phyloP scores from a whole-genome alignment of 805 yeast species.

The Yamadazyma phyllophila region DNA sequence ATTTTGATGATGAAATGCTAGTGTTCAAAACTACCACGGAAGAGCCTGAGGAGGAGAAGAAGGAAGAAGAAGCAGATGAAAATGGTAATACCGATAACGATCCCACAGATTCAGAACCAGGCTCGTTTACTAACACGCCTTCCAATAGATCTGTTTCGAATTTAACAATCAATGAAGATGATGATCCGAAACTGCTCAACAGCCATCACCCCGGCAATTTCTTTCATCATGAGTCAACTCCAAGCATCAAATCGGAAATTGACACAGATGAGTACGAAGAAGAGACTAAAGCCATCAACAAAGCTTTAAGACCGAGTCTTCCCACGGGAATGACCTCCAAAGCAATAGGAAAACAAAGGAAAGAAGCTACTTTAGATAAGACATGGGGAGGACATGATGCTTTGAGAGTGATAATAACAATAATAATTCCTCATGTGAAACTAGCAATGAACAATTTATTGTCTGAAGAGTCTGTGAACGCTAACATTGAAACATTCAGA shows the following conservation, averaged over 20 bases:
- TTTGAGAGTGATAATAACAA: conserved; percentile 37
- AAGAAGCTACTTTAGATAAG: conserved; percentile 45
- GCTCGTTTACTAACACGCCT: conserved; percentile 1
- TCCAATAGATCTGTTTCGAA: not conserved
- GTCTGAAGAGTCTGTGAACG: conserved; percentile 18
- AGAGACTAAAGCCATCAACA: conserved; percentile 29
- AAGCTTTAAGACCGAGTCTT: conserved; percentile 45
- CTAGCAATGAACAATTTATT: conserved; percentile 24
- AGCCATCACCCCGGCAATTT: not conserved
- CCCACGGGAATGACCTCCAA: conserved; percentile 62
- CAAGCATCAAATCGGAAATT: conserved; percentile 1
- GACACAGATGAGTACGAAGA: conserved; percentile 6
- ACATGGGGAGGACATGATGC: conserved; percentile 61
- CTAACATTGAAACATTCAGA: conserved; percentile 23
- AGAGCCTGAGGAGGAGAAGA: conserved; percentile 10
- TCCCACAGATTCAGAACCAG: not conserved
- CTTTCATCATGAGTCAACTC: not conserved
- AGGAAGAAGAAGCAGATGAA: conserved; percentile 6
- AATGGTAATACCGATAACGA: not conserved
- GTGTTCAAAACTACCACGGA: conserved; percentile 16
- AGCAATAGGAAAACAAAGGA: conserved; percentile 53
- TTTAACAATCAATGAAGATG: conserved; percentile 6
- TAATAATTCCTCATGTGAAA: conserved; percentile 39
- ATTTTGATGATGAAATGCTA: conserved; percentile 21
- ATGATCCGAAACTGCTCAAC: conserved; percentile 2